Percentiles rank a stretch among this genome's conserved stretches.
These are phyloP conservation scores for Cichorium intybus DNA, from an alignment of 140 eudicot species.

Conservation along the genomic window DNA sequence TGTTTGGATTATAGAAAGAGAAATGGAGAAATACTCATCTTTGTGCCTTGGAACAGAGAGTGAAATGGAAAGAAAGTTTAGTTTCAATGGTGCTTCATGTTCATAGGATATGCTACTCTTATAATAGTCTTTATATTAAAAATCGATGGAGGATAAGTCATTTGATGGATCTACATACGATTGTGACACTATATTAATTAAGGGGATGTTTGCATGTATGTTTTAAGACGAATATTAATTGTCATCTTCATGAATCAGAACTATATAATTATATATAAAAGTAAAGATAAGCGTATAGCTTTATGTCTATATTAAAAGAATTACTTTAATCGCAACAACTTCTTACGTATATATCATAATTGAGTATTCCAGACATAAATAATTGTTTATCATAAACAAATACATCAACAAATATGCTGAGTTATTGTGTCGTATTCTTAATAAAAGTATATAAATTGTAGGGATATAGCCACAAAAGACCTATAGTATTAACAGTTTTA, in stretches of 20 bases:
- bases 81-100: neutral
- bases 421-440: no score
- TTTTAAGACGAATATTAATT: neutral
- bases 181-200: no score
- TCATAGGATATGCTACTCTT: neutral
- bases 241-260: neutral
- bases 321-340: no score
- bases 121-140: neutral
- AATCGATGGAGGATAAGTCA: neutral
- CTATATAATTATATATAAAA: neutral
- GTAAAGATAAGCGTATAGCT: no score
- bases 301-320: no score
- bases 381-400: no score
- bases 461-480: no score
- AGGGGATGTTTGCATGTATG: neutral
- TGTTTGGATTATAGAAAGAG: neutral
- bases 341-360: no score
- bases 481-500: no score
- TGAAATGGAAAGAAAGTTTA: neutral
- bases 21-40: neutral
- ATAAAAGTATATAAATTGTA: no score
- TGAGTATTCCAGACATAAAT: no score
- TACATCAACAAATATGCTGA: no score
- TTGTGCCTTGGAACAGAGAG: neutral
- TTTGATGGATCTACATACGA: neutral